Evolutionary conservation across 805 yeast species (phyloP).

Genomic region (Grigorovia yakushimaensis): DNA sequence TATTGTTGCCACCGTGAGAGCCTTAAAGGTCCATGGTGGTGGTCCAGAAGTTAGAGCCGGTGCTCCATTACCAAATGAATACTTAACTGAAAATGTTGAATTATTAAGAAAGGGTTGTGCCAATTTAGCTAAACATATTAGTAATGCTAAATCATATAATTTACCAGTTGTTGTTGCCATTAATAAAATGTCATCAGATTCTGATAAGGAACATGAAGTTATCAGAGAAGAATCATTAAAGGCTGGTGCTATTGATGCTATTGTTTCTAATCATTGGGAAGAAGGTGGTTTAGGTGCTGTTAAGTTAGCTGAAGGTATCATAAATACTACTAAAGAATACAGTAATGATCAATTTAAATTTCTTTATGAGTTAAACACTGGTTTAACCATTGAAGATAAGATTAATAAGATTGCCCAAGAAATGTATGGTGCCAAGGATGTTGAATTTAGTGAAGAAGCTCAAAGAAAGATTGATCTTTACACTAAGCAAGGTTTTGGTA

Average conservation of each 20-base stretch:
- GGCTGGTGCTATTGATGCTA: conserved; percentile 75
- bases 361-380: conserved; percentile 47
- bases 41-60: conserved; percentile 86
- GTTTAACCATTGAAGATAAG: conserved; percentile 54
- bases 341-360: conserved; percentile 36
- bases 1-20: conserved; percentile 77
- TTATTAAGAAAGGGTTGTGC: conserved; percentile 61
- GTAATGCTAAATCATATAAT: conserved; percentile 62
- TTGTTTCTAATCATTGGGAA: conserved; percentile 79
- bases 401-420: conserved; percentile 56
- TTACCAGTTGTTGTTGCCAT: conserved; percentile 77
- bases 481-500: conserved; percentile 65
- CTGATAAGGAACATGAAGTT: conserved; percentile 57
- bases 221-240: conserved; percentile 57
- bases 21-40: conserved; percentile 80
- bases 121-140: conserved; percentile 67
- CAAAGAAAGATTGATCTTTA: conserved; percentile 57
- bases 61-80: conserved; percentile 64
- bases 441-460: conserved; percentile 62
- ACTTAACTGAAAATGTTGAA: conserved; percentile 61
- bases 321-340: conserved; percentile 45
- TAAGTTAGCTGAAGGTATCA: conserved; percentile 61
- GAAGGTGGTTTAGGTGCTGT: conserved; percentile 79
- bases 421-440: conserved; percentile 70
- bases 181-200: conserved; percentile 67